Conservation (phyloP, 129 eudicot species). For the Glebionis coronaria region DNA sequence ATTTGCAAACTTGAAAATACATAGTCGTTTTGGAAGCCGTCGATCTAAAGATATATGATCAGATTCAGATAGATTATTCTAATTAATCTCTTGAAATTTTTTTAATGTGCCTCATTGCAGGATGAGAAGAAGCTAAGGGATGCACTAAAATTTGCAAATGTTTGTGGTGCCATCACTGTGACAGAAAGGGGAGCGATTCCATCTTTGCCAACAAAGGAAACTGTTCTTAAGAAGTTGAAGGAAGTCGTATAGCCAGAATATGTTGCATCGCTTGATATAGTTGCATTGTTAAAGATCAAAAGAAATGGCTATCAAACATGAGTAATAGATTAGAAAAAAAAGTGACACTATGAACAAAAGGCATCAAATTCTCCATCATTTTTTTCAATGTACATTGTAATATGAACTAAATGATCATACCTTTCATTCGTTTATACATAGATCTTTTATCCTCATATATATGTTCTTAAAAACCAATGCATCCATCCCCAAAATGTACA, state of each 20-base stretch:
- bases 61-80: neutral
- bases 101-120: constrained; percentile 10
- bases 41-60: neutral
- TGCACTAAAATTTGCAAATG: constrained; percentile 42
- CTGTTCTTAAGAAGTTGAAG: constrained; percentile 29
- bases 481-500: neutral
- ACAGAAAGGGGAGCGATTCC: constrained; percentile 58
- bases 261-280: too few relatives aligned
- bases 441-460: neutral
- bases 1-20: neutral
- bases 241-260: constrained; percentile 31
- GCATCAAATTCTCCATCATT: neutral
- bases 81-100: neutral
- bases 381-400: constrained; percentile 16
- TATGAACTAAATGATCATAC: constrained; percentile 11
- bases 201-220: constrained; percentile 51
- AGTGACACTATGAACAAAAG: neutral
- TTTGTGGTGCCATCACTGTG: constrained; percentile 48
- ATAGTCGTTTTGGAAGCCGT: neutral
- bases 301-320: neutral
- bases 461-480: neutral
- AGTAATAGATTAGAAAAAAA: neutral
- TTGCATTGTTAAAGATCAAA: neutral
- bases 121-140: constrained; percentile 43
- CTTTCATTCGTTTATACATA: constrained; percentile 8